These are phyloP conservation scores for Thalassiosira profunda DNA, from an alignment of 108 stramenopile species.

Conservation along the genomic window DNA sequence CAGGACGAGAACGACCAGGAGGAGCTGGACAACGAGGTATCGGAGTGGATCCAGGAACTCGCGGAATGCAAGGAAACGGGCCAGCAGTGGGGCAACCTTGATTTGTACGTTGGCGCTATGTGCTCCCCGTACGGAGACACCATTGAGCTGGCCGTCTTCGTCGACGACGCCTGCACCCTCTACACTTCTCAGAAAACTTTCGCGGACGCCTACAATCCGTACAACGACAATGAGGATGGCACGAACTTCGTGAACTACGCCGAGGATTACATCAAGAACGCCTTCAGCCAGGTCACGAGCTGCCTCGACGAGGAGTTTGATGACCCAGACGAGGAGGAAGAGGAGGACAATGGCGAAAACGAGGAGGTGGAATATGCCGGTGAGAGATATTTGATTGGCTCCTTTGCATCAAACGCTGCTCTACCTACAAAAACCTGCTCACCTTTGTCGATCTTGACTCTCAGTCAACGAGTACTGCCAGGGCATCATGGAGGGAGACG, in stretches of 20 bases:
- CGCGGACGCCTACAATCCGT: too few species aligned
- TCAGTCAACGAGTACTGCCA: slow-evolving; percentile 37
- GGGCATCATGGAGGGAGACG: slow-evolving; percentile 24
- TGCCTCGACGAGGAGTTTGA: slow-evolving; percentile 11
- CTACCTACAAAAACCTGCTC: too few species aligned
- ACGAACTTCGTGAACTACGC: too few species aligned
- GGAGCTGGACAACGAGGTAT: slow-evolving; percentile 45
- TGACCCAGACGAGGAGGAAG: slow-evolving; percentile 10
- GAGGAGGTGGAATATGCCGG: too few species aligned
- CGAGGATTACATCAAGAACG: slow-evolving; percentile 26
- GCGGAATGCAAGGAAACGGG: slow-evolving; percentile 33
- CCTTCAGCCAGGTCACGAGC: slow-evolving; percentile 14
- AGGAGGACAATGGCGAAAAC: not conserved
- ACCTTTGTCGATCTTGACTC: too few species aligned
- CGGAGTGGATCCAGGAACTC: slow-evolving; percentile 53
- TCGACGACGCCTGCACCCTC: slow-evolving; percentile 66
- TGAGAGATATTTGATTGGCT: too few species aligned
- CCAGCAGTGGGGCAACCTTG: slow-evolving; percentile 12
- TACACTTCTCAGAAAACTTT: slow-evolving; percentile 42
- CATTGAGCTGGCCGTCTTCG: slow-evolving; percentile 73
- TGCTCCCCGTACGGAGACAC: slow-evolving; percentile 72
- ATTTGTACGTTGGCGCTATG: slow-evolving; percentile 61
- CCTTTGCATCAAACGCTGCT: too few species aligned
- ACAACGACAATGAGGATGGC: too few species aligned
- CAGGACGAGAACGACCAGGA: slow-evolving; percentile 33